Base-by-base conservation (phyloP, 345 rosid genomes). In the Schrenkiella parvula region DNA sequence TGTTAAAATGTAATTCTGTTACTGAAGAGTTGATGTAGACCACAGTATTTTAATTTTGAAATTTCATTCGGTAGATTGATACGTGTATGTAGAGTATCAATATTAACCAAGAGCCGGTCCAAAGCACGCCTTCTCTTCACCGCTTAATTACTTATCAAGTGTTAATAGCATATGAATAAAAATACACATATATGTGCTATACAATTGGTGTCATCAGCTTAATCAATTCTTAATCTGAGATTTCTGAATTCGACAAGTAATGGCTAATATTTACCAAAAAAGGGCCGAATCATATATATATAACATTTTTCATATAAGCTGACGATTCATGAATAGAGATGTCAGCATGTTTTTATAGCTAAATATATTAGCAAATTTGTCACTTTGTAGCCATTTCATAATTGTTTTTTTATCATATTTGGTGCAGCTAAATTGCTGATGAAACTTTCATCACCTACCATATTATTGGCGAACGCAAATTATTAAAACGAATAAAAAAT, bases 371-470 rank as follows among this genome's bases (percentile, higher is more conserved):
- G 10, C 29, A 48, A 66, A n/a, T 23, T 57, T 66, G 39, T 60
- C 73, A 31, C 19, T 34, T 67, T 29, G 68, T 32, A 21, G 34
- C 28, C 17, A 15, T 59, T 13, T 28, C 3, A 50, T 59, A 59
- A 66, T 22, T 39, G 59, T 4, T 23, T 3, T 68, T 51, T 51
- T 19, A 52, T 75, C 31, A 60, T 52, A 42, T 51, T 59, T 29
- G 74, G 65, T 75, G 70, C 26, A 75, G 25, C 65, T 75, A 54
- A 43, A 75, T 18, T 53, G 70, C 58, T 75, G 74, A 75, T 53
- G 74, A 26, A 59, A 68, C 5, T 68, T 52, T 9, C 79, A 43
- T 11, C 57, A 43, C 64, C 68, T 64, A 59, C 62, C 29, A 13
- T 64, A 17, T 73, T 31, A 56, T 44, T 64, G 57, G 71, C 58